Evolutionary conservation across 2,329 filamentous ascomycete species (phyloP), one percentile per base, ranked within the genome.

Genomic region (Sarocladium oryzae): DNA sequence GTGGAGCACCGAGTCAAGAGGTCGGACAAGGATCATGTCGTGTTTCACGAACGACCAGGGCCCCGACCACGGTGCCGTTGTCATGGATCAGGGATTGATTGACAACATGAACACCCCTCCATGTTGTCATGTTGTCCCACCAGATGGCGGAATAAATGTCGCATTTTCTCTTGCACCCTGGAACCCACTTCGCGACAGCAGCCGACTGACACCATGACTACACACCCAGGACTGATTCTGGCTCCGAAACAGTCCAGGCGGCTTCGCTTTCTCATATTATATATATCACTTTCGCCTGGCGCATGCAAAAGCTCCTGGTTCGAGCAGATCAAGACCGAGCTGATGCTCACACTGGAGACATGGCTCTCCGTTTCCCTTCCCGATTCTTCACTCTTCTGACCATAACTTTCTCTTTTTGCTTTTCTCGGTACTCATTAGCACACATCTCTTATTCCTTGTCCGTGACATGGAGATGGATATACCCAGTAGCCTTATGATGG

Each of bases 1-100:
- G 40, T 43, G 43, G 43, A 32, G 43, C 43, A 48, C 26, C 28
- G 23, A 45, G 43, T 15, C 9, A 33, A 48, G 40, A 45, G 40
- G 37, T 40, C n/a, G 21, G 54, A 52, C 59, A 54, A 50, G 55
- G 54, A 58, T 55, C 49, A 53, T 55, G 40, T 49, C 50, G 32
- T 33, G 55, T 53, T 54, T 58, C 54, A 55, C 55, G 53, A 56
- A 35, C 48, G 52, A 24, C 43, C 43, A 5, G 43, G 43, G 43
- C n/a, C 11, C 21, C 3, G 33, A 36, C 40, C 23, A 30, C 10
- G 37, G 37, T 18, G 37, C n/a, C 18, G 23, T 13, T 18, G 10
- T 4, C n/a, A 11, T 7, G 20, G n/a, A 18, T 8, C 37, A 13
- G 13, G 4, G 18, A 9, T 10, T 21, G 18, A 41, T 41, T 18